Percentiles rank a stretch among this genome's conserved stretches.
Conservation (phyloP, 2,329 filamentous ascomycete genomes). For the Dothideomycetidae sp. region DNA sequence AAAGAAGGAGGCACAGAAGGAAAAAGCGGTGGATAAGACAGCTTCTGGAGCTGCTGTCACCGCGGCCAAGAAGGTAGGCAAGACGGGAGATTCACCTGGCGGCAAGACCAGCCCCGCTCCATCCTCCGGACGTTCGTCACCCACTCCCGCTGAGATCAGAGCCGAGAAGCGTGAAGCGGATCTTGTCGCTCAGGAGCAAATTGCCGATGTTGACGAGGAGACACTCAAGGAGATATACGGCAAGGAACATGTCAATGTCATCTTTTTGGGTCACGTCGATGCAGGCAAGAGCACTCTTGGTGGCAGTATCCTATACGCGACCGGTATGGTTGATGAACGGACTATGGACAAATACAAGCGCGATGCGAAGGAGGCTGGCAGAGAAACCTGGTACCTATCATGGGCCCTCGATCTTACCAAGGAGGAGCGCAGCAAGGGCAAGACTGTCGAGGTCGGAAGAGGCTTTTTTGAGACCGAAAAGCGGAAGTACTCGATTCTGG, state of each 20-base stretch:
- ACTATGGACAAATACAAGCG: conserved; percentile 97
- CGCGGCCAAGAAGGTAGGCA: conserved; percentile 81
- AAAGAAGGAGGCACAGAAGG: conserved; percentile 35
- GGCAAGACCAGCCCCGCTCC: conserved; percentile 70
- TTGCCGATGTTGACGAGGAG: conserved; percentile 63
- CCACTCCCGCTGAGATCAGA: conserved; percentile 41
- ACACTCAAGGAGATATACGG: conserved; percentile 92
- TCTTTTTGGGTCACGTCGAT: conserved; percentile 96
- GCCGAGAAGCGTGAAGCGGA: conserved; percentile 46
- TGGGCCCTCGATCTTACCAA: conserved; percentile 97
- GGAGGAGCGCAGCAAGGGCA: conserved; percentile 90
- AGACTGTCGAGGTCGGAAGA: conserved; percentile 93
- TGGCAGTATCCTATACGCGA: conserved; percentile 81
- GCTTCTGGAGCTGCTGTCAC: conserved; percentile 65
- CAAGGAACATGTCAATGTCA: conserved; percentile 87
- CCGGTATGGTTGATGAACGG: conserved; percentile 98
- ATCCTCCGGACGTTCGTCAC: conserved; percentile 72
- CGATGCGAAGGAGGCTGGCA: conserved; percentile 88
- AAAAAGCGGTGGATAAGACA: conserved; percentile 30
- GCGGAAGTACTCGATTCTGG: conserved; percentile 87
- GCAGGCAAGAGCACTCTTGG: conserved; percentile 95
- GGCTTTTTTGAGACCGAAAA: conserved; percentile 96
- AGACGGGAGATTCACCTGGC: conserved; percentile 54
- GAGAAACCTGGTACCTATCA: conserved; percentile 97
- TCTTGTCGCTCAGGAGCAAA: conserved; percentile 69